These are phyloP conservation scores for Carex littledalei DNA, from an alignment of 176 grass and related monocot genomes.

Conservation along the genomic window DNA sequence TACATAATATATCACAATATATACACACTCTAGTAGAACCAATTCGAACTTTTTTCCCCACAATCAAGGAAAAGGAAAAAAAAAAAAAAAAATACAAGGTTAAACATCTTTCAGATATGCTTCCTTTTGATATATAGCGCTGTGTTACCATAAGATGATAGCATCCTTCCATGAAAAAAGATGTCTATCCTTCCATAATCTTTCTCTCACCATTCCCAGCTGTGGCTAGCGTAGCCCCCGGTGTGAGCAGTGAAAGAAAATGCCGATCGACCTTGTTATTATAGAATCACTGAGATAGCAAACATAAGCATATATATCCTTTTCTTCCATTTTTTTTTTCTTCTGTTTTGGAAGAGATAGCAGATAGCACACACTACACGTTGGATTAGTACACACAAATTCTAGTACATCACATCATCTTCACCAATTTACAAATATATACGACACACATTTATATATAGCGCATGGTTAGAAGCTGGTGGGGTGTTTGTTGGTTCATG, in stretches of 20 bases:
- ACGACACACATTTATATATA: constrained; percentile 18
- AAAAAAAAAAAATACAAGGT: neutral
- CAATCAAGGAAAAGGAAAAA: neutral
- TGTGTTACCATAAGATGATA: constrained; percentile 15
- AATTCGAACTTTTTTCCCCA: neutral
- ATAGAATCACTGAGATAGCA: neutral
- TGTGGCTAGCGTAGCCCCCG: neutral
- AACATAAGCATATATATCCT: constrained; percentile 7
- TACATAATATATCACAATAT: constrained; percentile 1
- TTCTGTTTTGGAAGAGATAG: neutral
- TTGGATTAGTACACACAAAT: constrained; percentile 5
- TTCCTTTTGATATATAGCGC: neutral
- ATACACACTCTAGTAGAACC: neutral
- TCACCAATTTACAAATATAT: constrained; percentile 14
- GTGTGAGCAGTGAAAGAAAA: neutral
- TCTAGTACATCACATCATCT: constrained; percentile 10
- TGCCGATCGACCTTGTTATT: neutral
- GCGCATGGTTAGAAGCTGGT: neutral
- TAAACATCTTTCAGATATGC: neutral
- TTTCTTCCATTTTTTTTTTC: neutral
- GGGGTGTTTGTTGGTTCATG: neutral
- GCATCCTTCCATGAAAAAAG: neutral
- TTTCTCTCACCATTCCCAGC: neutral
- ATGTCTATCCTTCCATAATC: neutral
- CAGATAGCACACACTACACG: neutral